Percentiles rank a stretch among this genome's conserved stretches.
Conservation (phyloP, 345 rosid genomes). For the Citrus reticulata region DNA sequence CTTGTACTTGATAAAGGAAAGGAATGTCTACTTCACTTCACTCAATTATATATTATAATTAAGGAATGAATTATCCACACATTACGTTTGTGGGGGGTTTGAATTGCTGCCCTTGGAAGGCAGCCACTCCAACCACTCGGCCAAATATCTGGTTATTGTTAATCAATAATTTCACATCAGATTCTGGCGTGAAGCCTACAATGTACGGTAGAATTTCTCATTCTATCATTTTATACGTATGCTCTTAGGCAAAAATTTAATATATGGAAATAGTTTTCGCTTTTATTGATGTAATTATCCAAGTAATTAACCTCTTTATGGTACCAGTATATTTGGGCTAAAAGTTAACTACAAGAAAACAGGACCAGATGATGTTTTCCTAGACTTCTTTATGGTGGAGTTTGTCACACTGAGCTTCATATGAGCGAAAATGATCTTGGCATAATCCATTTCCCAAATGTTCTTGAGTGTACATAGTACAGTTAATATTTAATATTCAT, state of each 20-base stretch:
- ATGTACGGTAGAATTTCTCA: no score
- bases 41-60: no score
- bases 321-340: neutral
- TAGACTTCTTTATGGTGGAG: constrained; percentile 58
- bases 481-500: no score
- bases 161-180: no score
- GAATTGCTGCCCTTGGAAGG: no score
- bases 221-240: constrained; percentile 43
- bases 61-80: rapidly evolving
- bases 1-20: no score
- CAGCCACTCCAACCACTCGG: no score
- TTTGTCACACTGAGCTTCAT: constrained; percentile 72
- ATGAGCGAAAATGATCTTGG: constrained; percentile 56
- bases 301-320: neutral
- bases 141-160: no score
- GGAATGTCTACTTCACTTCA: no score
- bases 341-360: constrained; percentile 40
- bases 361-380: constrained; percentile 58
- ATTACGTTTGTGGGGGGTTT: no score
- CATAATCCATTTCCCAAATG: constrained; percentile 62
- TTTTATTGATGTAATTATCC: neutral
- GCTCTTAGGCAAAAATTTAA: constrained; percentile 40
- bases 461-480: constrained; percentile 48
- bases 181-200: rapidly evolving
- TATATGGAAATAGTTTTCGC: neutral